Base-by-base conservation (phyloP, 164 flowering plant genomes). In the Kingdonia uniflora region DNA sequence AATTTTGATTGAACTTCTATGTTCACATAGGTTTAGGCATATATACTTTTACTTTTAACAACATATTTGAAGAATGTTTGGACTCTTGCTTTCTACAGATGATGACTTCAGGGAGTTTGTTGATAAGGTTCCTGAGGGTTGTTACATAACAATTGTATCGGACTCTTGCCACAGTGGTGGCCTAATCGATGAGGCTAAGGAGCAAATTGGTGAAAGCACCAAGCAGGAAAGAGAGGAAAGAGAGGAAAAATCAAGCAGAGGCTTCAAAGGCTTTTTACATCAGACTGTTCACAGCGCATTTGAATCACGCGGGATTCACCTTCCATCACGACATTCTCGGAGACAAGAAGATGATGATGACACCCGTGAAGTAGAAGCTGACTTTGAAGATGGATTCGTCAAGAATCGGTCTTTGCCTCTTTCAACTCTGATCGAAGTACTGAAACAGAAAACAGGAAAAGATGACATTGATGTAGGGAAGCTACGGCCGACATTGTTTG, bases 151-250 rank as follows among this genome's bases (percentile, higher is more conserved):
- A 6, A 84, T 87, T 21, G 86, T 91, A 5, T 85, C 96, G 1
- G 98, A 92, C 63, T 92, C 96, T 0, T 92, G 98, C 67, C 98
- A 92, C 67, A 92, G 96, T 33, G 96, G 96, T 0, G 98, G 98
- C 37, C 82, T 92, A 14, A 76, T 92, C 23, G 82, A 79, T 24
- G 78, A 78, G 42, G 79, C 90, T 0, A 84, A 85, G 62, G 98
- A 92, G 69, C 96, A 87, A 60, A 92, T 92, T 14, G 95, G 98
- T 2, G 94, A 85, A 65, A 92, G 95, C 75, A 78, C 81, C 2
- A 80, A 57, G 64, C 29, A 49, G 0, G 60, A 48, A 13, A 24
- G 42, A 1, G 44, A 20, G n/a, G 33, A 42, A 6, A 56, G 62
- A 6, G 60, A 57, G 1, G 56, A 48, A 0, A 58, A 52, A 16